Evolutionary conservation across 106 monocot genomes (phyloP), one percentile per base, ranked within the genome.

Genomic region (Platanthera zijinensis): DNA sequence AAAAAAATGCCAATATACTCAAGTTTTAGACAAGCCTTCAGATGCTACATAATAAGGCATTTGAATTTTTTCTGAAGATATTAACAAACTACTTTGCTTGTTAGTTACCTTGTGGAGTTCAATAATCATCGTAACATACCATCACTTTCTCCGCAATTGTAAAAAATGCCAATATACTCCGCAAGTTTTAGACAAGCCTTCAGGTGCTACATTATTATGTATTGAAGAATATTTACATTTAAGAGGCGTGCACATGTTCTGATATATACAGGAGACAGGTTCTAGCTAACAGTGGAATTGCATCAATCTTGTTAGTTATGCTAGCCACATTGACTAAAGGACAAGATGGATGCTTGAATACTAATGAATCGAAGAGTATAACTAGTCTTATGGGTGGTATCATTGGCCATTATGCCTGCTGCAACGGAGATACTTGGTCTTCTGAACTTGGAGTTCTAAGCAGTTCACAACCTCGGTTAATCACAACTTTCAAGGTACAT

Each of bases 361-460:
- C 87, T 56, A 83, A 75, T 72, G 75, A 83, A 5, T 89, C 87
- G 5, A 78, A 57, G 21, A 71, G 83, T 78, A 51, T 89, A 75
- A 89, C 87, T 80, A 83, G 79, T 12, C 79, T 92, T 69, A 78
- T 89, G 9, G 87, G 89, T 51, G 86, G 92, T 71, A 74, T 92
- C 46, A 81, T 92, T 80, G 92, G 87, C 52, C 89, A 89, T 80
- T 92, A 92, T 81, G 78, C 85, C 46, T 92, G 87, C 72, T 85
- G 89, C 77, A 92, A 89, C 85, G 89, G 92, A 57, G 92, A 89
- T 79, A 92, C 89, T 57, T 89, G 89, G 92, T 89, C 92, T 30
- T 92, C 89, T 67, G 89, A 92, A 77, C 71, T 92, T 67, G 89
- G 89, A 59, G 78, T 89, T 54, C 84, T 92, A 69, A 92, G 92